Evolutionary conservation across 805 yeast genomes (phyloP), one percentile per base, ranked within the genome.

Genomic region (Lipomyces chichibuensis): DNA sequence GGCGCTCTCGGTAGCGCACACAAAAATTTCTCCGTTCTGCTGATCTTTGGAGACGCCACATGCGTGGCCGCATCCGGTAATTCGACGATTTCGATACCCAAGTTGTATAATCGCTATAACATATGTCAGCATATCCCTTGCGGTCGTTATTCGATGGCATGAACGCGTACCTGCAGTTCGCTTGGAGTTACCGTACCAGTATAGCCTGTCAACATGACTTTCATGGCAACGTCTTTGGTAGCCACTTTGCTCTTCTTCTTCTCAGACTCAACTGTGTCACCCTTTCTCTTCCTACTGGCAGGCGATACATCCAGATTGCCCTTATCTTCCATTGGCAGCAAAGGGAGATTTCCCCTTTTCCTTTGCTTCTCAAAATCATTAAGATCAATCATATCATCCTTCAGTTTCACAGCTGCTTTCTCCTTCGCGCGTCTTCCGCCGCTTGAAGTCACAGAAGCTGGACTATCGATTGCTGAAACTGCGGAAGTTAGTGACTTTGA

Each of bases 1-100:
- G 69, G 62, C 1, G 82, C 86, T 54, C 81, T 81, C 62, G 92
- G 85, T 60, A 92, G 78, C 25, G 92, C 86, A 55, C 84, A 84
- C 63, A 94, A 81, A 74, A 94, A 93, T 78, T 94, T 95, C 65
- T 90, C 97, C 0, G 98, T 94, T 71, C 98, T 81, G 72, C 90
- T 75, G n/a, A 89, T 82, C 67, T 86, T 86, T 0, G 98, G 97
- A 0, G 98, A 93, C 11, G 93, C 85, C 6, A 84, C 68, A 20
- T 80, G 77, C 8, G 80, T 80, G 2, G 83, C 85, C 14, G 81
- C 78, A 11, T 74, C 71, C 0, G 80, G 74, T 6, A 78, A 79
- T 14, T 76, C 75, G 6, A 78, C 76, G 6, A 90, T 78, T 32
- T 78, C 77, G 37, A 93, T 84, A 0, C 97, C 97, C 11, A 86